Percentiles rank a stretch among this genome's conserved stretches.
phyloP scores from a whole-genome alignment of 163 green algal species.

The Prototheca wickerhamii region DNA sequence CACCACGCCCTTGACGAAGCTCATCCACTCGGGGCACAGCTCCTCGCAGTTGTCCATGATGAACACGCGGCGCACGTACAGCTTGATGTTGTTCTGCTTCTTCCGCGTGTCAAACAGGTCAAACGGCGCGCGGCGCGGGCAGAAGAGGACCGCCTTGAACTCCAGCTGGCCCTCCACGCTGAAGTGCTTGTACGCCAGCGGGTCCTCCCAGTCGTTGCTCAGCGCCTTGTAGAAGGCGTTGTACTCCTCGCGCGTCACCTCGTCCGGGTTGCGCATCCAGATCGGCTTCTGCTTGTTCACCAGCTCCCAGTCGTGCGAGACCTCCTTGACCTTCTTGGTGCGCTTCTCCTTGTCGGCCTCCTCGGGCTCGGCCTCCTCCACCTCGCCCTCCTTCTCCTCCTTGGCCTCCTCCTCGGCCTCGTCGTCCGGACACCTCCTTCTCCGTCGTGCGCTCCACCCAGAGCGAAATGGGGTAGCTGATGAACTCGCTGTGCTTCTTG shows the following conservation, averaged over 20 bases:
- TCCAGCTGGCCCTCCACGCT: slow-evolving; percentile 97
- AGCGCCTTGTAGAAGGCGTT: slow-evolving; percentile 96
- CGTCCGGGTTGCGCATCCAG: slow-evolving; percentile 96
- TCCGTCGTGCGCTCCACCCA: slow-evolving; percentile 67
- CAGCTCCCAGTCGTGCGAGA: slow-evolving; percentile 72
- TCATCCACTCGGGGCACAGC: slow-evolving; percentile 96
- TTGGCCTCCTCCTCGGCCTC: slow-evolving; percentile 45
- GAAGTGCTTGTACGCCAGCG: slow-evolving; percentile 95
- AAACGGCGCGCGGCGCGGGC: slow-evolving; percentile 85
- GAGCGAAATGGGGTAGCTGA: slow-evolving; percentile 98
- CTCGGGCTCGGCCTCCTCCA: slow-evolving; percentile 50
- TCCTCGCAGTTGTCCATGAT: slow-evolving; percentile 99
- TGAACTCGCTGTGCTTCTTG: slow-evolving; percentile 94
- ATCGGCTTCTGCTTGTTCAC: slow-evolving; percentile 92
- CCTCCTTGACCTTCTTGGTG: slow-evolving; percentile 65
- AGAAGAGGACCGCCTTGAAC: slow-evolving; percentile 97
- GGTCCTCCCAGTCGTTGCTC: slow-evolving; percentile 99
- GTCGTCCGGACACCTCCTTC: slow-evolving; percentile 68
- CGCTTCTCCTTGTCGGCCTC: slow-evolving; percentile 59
- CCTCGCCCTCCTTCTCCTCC: slow-evolving; percentile 54
- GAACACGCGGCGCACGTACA: slow-evolving; percentile 98
- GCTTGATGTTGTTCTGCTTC: slow-evolving; percentile 76
- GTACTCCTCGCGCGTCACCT: slow-evolving; percentile 88
- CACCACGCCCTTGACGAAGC: slow-evolving; percentile 98
- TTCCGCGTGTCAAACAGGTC: slow-evolving; percentile 97